These are phyloP conservation scores for Stachybotrys echinatus DNA, from an alignment of 2,329 filamentous ascomycete species.

Conservation along the genomic window DNA sequence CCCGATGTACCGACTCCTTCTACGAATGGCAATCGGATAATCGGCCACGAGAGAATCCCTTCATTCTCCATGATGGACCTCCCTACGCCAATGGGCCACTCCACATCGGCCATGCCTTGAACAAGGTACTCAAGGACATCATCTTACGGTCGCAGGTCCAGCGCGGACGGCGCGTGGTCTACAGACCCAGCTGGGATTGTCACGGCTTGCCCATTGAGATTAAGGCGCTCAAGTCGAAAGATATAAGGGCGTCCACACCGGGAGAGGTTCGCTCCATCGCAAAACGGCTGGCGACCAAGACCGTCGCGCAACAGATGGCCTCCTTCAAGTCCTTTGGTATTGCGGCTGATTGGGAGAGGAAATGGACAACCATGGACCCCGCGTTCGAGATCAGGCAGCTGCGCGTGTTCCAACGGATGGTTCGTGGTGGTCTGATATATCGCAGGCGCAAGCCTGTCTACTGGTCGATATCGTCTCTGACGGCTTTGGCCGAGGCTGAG, in stretches of 20 bases:
- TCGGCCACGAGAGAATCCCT: conserved; percentile 53
- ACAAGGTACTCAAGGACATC: conserved; percentile 96
- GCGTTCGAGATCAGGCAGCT: conserved; percentile 72
- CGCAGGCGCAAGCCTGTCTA: conserved; percentile 78
- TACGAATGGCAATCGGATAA: conserved; percentile 77
- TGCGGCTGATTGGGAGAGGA: conserved; percentile 74
- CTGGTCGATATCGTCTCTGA: conserved; percentile 76
- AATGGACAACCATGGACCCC: conserved; percentile 75
- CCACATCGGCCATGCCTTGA: conserved; percentile 90
- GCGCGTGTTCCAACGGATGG: conserved; percentile 69
- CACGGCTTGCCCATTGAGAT: conserved; percentile 96
- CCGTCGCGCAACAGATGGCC: conserved; percentile 67
- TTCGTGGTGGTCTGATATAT: conserved; percentile 68
- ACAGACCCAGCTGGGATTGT: conserved; percentile 94
- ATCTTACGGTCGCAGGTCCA: conserved; percentile 77
- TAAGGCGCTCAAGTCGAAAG: conserved; percentile 69
- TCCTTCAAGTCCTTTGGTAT: conserved; percentile 69
- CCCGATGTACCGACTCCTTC: conserved; percentile 77
- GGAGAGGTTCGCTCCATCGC: conserved; percentile 61
- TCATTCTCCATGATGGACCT: conserved; percentile 89
- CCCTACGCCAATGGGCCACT: conserved; percentile 93
- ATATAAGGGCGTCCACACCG: conserved; percentile 38
- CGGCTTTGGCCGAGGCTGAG: conserved; percentile 78
- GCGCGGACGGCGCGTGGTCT: conserved; percentile 65
- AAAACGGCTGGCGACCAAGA: conserved; percentile 59